phyloP scores from a whole-genome alignment of 2,329 filamentous ascomycete genomes.

The Verticillium nonalfalfae region DNA sequence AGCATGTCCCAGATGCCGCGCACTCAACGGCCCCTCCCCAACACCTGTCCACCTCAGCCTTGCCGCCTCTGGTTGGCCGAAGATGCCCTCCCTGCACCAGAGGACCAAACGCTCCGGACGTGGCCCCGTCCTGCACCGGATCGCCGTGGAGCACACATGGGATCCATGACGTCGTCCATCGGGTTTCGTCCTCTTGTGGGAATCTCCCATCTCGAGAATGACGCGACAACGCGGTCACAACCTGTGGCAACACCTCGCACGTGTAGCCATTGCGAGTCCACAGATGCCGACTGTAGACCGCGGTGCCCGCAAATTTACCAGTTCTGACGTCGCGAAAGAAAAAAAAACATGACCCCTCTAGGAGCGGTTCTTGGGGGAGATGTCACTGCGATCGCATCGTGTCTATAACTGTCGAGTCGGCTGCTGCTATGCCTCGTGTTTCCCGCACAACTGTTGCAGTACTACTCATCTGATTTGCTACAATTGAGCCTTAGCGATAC shows the following conservation, averaged over 20 bases:
- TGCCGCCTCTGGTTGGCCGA: background rate
- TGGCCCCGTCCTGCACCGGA: background rate
- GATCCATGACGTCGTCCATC: constrained; percentile 1
- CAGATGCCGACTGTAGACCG: background rate
- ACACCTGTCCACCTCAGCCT: background rate
- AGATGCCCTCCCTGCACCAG: background rate
- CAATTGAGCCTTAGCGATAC: background rate
- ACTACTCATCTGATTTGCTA: background rate
- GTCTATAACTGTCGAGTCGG: background rate
- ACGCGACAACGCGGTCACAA: background rate
- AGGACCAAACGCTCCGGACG: background rate
- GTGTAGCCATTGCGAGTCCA: background rate
- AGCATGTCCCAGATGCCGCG: background rate
- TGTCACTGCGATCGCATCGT: background rate
- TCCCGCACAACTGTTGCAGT: background rate
- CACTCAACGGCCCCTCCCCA: background rate
- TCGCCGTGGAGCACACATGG: background rate
- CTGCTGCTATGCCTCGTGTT: background rate
- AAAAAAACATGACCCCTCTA: no score
- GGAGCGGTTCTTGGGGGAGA: no score
- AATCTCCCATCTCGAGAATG: background rate
- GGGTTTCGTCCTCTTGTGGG: background rate
- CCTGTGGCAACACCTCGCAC: background rate
- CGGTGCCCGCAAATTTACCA: background rate
- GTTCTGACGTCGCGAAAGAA: background rate